phyloP scores from a whole-genome alignment of 148 eudicot genomes.

The Hydrangea macrophylla region DNA sequence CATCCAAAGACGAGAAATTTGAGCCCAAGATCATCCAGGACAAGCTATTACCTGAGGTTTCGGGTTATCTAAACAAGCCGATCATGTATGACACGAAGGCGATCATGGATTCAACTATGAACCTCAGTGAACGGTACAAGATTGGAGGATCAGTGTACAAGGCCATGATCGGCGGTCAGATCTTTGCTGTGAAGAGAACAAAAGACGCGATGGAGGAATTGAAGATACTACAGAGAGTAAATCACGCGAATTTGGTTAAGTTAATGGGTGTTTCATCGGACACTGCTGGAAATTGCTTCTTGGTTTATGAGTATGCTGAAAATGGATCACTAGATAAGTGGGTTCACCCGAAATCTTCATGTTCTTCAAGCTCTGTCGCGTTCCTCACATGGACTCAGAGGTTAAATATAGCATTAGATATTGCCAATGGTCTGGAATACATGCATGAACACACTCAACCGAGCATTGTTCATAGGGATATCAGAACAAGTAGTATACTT shows the following conservation, averaged over 20 bases:
- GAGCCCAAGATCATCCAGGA: constrained; percentile 25
- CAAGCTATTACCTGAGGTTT: constrained; percentile 41
- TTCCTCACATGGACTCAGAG: constrained; percentile 37
- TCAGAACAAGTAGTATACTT: constrained; percentile 38
- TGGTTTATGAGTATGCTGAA: constrained; percentile 42
- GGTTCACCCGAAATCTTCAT: constrained; percentile 19
- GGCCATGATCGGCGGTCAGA: constrained; percentile 29
- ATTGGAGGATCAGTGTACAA: constrained; percentile 40
- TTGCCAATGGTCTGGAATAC: constrained; percentile 47
- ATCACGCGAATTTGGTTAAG: constrained; percentile 41
- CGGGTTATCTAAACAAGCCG: constrained; percentile 42
- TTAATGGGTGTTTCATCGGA: constrained; percentile 41
- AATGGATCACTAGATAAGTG: constrained; percentile 43
- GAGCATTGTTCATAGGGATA: constrained; percentile 37
- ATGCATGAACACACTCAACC: constrained; percentile 50
- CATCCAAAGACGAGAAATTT: constrained; percentile 11
- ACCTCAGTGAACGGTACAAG: constrained; percentile 24
- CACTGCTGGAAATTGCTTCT: constrained; percentile 24
- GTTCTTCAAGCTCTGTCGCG: constrained; percentile 15
- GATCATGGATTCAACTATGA: constrained; percentile 38
- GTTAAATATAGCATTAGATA: constrained; percentile 33
- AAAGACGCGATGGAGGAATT: constrained; percentile 32
- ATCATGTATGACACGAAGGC: constrained; percentile 22
- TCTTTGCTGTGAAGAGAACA: constrained; percentile 33
- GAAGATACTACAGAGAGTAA: constrained; percentile 39